Base-by-base conservation (phyloP, 1,284 basidiomycete species). In the Calocybe gambosa region DNA sequence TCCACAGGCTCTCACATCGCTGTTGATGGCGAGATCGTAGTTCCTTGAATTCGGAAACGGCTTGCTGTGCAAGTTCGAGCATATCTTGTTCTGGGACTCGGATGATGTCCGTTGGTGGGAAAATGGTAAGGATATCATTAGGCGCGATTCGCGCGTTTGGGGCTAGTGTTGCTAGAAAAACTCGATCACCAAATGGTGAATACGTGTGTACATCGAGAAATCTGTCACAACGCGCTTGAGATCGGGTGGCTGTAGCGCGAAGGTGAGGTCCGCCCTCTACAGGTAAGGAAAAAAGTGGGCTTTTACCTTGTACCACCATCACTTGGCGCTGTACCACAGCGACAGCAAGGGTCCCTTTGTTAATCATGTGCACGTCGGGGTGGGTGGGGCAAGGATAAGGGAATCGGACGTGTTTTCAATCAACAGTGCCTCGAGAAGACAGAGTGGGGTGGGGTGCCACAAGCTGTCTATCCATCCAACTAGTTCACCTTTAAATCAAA, bases 241-340 rank as follows among this genome's bases (percentile, higher is more conserved):
- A 69, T 36, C 75, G 75, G 16, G 71, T 65, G 44, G 77, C 82
- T 84, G 52, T 26, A 46, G 36, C 15, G 16, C 36, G 15, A 42
- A 29, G 2, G 16, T 16, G n/a, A 41, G 25, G 15, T 29, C 12
- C 2, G 23, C 1, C 13, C 8, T 26, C 12, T 3, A 10, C 15
- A 19, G 33, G 3, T 15, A 10, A 10, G 33, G 20, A 18, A 38
- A 19, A n/a, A 26, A 28, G 26, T n/a, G 42, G 53, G 62, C 21
- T 23, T 23, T 49, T 54, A 81, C 82, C 76, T 77, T 81, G 75
- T 26, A 85, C 75, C 49, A 85, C 58, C 68, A 75, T 75, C 19
- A 85, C 76, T 57, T 80, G 75, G 53, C 73, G 75, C 52, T 79
- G 75, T 41, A 85, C 78, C 47, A 84, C 58, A 21, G 82, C 82